Evolutionary conservation across 352 stramenopile genomes (phyloP).

Genomic region (Blastocystis sp.): DNA sequence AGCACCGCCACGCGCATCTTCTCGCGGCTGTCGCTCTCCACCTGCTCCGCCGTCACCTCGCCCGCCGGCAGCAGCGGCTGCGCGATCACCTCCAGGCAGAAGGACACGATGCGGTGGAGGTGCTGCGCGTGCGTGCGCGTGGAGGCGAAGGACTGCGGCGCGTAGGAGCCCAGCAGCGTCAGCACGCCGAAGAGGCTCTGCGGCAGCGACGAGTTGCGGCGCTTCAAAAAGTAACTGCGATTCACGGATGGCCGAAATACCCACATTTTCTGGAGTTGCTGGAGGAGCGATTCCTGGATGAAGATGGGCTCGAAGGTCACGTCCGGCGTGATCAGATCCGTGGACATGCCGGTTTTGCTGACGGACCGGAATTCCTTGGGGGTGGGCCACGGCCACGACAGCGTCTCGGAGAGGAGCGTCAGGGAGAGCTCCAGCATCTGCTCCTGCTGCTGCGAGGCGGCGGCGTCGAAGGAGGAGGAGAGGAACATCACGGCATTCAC

Average conservation of each 20-base stretch:
- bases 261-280: constrained; percentile 9
- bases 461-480: background rate
- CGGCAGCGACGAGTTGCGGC: constrained; percentile 28
- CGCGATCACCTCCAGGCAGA: background rate
- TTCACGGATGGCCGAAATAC: background rate
- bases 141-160: constrained; percentile 13
- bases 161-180: constrained; percentile 22
- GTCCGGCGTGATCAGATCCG: constrained; percentile 14
- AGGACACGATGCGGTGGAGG: constrained; percentile 1
- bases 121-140: constrained; percentile 40
- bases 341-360: background rate
- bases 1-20: constrained; percentile 36
- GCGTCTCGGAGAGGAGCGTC: constrained; percentile 14
- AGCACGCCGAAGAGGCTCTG: constrained; percentile 29
- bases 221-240: constrained; percentile 36
- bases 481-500: background rate
- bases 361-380: background rate
- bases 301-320: constrained; percentile 48
- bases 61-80: constrained; percentile 1
- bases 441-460: constrained; percentile 2
- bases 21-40: background rate
- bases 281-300: constrained; percentile 15
- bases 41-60: background rate
- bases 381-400: constrained; percentile 24
- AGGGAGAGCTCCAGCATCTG: constrained; percentile 13